These are phyloP conservation scores for Calocybe cyanea DNA, from an alignment of 768 basidiomycete genomes.

Conservation along the genomic window DNA sequence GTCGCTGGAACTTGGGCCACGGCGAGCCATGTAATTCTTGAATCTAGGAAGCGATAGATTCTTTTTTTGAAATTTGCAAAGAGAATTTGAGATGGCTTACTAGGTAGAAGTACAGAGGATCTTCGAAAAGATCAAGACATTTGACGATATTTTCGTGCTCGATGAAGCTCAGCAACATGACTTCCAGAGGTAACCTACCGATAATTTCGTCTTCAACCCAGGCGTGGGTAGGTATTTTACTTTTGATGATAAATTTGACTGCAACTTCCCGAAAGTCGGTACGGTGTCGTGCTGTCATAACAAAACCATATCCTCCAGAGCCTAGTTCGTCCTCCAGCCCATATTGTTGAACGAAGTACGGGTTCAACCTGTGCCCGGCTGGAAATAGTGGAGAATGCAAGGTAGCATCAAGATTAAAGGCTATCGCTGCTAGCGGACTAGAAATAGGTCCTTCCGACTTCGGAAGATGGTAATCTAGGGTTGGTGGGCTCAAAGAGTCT, in stretches of 20 bases:
- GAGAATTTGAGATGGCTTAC: slow-evolving; percentile 39
- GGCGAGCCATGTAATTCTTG: slow-evolving; percentile 93
- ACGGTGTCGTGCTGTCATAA: slow-evolving; percentile 78
- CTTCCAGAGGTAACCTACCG: slow-evolving; percentile 72
- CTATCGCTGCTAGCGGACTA: slow-evolving; percentile 9
- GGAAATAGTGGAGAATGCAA: slow-evolving; percentile 49
- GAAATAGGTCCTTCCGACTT: slow-evolving; percentile 1
- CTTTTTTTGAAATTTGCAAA: slow-evolving; percentile 2
- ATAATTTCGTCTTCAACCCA: slow-evolving; percentile 62
- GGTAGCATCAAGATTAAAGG: slow-evolving; percentile 29
- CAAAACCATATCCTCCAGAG: slow-evolving; percentile 92
- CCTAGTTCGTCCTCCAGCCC: slow-evolving; percentile 76
- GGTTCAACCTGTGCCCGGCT: slow-evolving; percentile 52
- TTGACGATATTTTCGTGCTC: slow-evolving; percentile 80
- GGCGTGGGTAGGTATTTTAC: slow-evolving; percentile 54
- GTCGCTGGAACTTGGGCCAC: slow-evolving; percentile 56
- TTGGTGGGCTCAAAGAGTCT: slow-evolving; percentile 8
- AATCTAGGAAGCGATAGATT: slow-evolving; percentile 51
- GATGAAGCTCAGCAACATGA: slow-evolving; percentile 68
- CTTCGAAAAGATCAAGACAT: slow-evolving; percentile 83
- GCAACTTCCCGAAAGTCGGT: slow-evolving; percentile 68
- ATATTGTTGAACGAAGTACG: slow-evolving; percentile 57
- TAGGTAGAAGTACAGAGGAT: slow-evolving; percentile 80
- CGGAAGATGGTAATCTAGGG: slow-evolving; percentile 8
- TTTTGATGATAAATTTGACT: slow-evolving; percentile 92